Base-by-base conservation (phyloP, 371 early-diverging fungal species). In the Apophysomyces trapeziformis region DNA sequence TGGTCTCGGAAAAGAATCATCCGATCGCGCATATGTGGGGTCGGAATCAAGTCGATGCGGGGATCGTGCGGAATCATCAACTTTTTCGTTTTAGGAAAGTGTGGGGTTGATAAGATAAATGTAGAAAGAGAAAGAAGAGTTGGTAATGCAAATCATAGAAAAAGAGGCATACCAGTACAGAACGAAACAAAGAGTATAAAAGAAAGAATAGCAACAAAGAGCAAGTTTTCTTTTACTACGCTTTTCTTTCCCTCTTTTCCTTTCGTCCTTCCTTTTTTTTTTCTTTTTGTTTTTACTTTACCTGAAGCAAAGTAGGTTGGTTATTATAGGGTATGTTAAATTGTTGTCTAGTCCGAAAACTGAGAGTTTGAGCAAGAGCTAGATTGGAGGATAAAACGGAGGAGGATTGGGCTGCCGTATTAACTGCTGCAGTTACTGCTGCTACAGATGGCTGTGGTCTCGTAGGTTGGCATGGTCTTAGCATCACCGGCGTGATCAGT, bases 1-100 rank as follows among this genome's bases (percentile, higher is more conserved):
- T 74, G 68, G 44, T 75, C 68, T 38, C 82, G 74, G 57, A 79
- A 82, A 12, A 84, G 45, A 60, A 84, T 84, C 84, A 84, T 84
- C 58, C 80, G 78, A 45, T 82, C 84, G 7, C 84, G 75, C 61
- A 84, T 75, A 47, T 78, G 76, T 7, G 80, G 77, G 65, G 80
- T 78, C 7, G 84, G 82, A 32, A 84, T 78, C 56, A 81, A 54
- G 38, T 84, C 84, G 57, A 84, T 84, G 8, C 84, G 74, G 18
- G 84, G 68, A 58, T 84, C 84, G 46, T 84, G 84, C 0, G 84
- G 84, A 44, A 81, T 66, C 7, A 76, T 76, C 21, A 69, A 66
- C 72, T 75, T 47, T 36, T 43, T 36, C 9, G 26, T n/a, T 26
- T 21, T 54, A 36, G 18, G 57, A 13, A 26, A 54, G n/a, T 38